Base-by-base conservation (phyloP, 441 rosid species). In the Isatis lusitanica region DNA sequence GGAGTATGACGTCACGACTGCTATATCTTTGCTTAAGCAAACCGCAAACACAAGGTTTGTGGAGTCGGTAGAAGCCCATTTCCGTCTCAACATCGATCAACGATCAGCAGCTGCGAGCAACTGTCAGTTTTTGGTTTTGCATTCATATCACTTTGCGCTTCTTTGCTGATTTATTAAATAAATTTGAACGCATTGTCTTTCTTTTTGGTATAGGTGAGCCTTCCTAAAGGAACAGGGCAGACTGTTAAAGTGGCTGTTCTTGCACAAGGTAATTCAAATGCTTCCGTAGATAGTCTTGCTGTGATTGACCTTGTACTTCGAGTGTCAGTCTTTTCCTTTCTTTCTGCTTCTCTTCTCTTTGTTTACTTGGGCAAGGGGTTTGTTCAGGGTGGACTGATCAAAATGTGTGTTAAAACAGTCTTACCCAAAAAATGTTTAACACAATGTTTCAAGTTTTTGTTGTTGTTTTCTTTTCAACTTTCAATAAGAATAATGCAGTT, bases 221-320 rank as follows among this genome's bases (percentile, higher is more conserved):
- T 95, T 85, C 99, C 99, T 58, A 93, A 88, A 79, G 99, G 99
- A 84, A 91, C 99, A 38, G 99, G 97, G 16, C 95, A 86, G 82
- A 82, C 90, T 68, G 89, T 93, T 76, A 93, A 73, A 85, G 93
- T 95, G 68, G 99, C 97, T 36, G 99, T 95, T 73, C 99, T 95
- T 62, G 87, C 98, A 39, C 99, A 95, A 88, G 99, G 99, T 94
- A 75, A 57, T 61, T 78, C 8, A 16, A 17, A 56, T 31, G 13
- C 63, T 68, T 56, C 33, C 10, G 28, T 69, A 31, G 16, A 40
- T 44, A 21, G 6, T 8, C 12, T 63, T 52, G n/a, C 31, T 15
- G 6, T 24, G 73, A 26, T 74, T 48, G 50, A 44, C n/a, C n/a
- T 21, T n/a, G 21, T 33, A 35, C 4, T 71, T 63, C 11, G 9